Percentiles rank a stretch among this genome's conserved stretches.
Evolutionary conservation across 306 rosid genomes (phyloP).

Genomic region (Trifolium dubium): DNA sequence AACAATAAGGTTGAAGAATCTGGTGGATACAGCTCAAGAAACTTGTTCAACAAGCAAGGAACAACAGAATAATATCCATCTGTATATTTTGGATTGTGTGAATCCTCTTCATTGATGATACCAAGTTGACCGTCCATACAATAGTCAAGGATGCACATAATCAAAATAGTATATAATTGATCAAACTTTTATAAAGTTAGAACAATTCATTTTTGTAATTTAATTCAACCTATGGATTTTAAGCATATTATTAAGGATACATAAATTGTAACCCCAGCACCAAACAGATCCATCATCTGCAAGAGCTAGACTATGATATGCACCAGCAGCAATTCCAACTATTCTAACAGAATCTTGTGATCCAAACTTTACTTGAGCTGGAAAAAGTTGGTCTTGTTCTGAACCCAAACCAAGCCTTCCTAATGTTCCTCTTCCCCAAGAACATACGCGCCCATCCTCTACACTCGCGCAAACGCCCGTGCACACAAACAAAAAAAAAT

Average conservation of each 20-base stretch:
- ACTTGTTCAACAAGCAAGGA: conserved; percentile 66
- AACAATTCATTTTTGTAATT: conserved; percentile 34
- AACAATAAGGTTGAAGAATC: conserved; percentile 49
- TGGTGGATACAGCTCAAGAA: conserved; percentile 50
- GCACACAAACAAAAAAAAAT: background rate
- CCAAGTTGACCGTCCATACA: conserved; percentile 96
- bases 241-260: conserved; percentile 69
- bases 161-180: conserved; percentile 21
- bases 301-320: conserved; percentile 91
- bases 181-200: conserved; percentile 24
- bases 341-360: conserved; percentile 48
- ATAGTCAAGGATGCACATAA: conserved; percentile 63
- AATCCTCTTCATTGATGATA: conserved; percentile 55
- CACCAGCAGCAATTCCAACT: conserved; percentile 82
- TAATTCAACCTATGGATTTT: conserved; percentile 17
- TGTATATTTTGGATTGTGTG: conserved; percentile 41
- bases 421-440: conserved; percentile 94
- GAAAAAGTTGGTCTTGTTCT: conserved; percentile 63
- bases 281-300: conserved; percentile 92
- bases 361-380: conserved; percentile 63
- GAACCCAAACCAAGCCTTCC: conserved; percentile 81
- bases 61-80: conserved; percentile 54
- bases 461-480: conserved; percentile 14
- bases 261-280: conserved; percentile 92
- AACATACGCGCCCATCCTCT: conserved; percentile 81